Evolutionary conservation across 2,329 filamentous ascomycete species (phyloP), one percentile per base, ranked within the genome.

Genomic region (Berkeleyomyces basicola): DNA sequence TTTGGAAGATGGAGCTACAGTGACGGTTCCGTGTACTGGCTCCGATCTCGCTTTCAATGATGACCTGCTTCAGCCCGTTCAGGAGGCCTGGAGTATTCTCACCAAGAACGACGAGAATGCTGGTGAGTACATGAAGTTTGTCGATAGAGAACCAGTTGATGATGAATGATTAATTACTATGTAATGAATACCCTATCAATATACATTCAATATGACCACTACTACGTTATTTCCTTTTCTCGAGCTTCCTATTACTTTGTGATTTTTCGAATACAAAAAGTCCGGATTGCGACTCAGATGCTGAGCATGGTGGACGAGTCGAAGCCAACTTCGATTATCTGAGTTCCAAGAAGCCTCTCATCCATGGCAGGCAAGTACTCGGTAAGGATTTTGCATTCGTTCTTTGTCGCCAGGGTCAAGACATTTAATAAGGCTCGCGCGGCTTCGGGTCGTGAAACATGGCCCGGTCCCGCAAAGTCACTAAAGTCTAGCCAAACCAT

Each of bases 371-470:
- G 61, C 6, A 69, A 67, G 5, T 71, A 63, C 4, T 68, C 66
- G 33, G 71, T 69, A 37, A 71, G 71, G 2, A 78, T 74, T 72
- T 95, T 70, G 53, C 92, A 74, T 62, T 80, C 71, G 1, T 79
- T 79, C 72, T 84, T 88, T 1, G 83, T 89, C 4, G 82, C 84
- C 51, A 93, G 77, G 9, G 80, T 78, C 11, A 95, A 78, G 1
- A 88, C 78, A 70, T 93, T 87, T 73, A 87, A 82, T 70, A 89
- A 86, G 0, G 84, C 88, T 70, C 90, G 87, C 1, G 87, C 84
- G 7, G 86, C 87, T 10, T 89, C 83, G 39, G 81, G 74, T 43
- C 76, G 78, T 39, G 80, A 82, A 49, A 75, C 74, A 57, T 76
- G 72, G 7, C 69, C 69, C 0, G 82, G 79, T n/a, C 81, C 77